Base-by-base conservation (phyloP, 495 filamentous ascomycete species). In the Entonaema liquescens region DNA sequence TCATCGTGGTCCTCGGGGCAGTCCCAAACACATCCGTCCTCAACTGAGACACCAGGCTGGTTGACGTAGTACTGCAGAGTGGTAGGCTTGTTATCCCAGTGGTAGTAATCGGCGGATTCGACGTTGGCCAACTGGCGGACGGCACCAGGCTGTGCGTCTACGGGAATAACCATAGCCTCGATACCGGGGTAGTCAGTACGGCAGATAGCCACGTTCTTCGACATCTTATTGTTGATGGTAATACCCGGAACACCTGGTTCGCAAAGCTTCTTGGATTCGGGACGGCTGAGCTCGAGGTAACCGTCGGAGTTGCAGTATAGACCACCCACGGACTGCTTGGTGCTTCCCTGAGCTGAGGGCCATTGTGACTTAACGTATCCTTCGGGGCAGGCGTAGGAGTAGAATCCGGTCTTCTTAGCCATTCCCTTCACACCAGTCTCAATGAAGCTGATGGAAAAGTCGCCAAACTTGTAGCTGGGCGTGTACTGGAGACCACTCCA, bases 51-150 rank as follows among this genome's bases (percentile, higher is more conserved):
- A 70, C 92, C 93, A 65, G 85, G 83, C 69, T 90, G 89, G 87
- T 98, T 98, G 83, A 98, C 86, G 76, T 99, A 99, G 87, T 98
- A 99, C 82, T 99, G 96, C 52, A 94, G 94, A 33, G 91, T 94
- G 57, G 95, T 98, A 19, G 75, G 23, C 80, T 85, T 85, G 71
- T 87, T 88, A 75, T 92, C 64, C 90, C 92, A 96, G 52, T 81
- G 77, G 86, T 92, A 99, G 86, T 93, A 95, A 47, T 78, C 82
- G 38, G 74, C 74, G 25, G 89, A 87, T 59, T 91, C 79, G 29
- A 95, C 92, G 83, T 90, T 91, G 70, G 93, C 92, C 72, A 99
- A 79, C 31, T 84, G 78, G 65, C 85, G 84, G 9, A 78, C 83
- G 11, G 77, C 72, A 44, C 91, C 91, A 58, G 89, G 76, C 17